Evolutionary conservation across 148 eudicot genomes (phyloP).

Genomic region (Cornus florida): DNA sequence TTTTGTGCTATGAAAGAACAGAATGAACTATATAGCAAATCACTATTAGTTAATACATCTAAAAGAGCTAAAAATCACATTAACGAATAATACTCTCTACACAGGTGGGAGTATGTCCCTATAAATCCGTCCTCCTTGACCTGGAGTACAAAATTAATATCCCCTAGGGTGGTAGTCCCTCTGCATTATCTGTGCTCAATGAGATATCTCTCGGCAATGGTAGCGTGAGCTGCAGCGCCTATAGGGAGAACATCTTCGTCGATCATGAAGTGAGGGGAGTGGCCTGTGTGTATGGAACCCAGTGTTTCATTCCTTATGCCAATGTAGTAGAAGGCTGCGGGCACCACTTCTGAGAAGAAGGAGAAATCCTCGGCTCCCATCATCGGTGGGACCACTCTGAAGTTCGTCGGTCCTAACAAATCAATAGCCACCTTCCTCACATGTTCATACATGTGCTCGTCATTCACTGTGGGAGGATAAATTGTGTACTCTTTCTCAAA

Average conservation of each 20-base stretch:
- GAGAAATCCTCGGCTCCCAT: constrained; percentile 96
- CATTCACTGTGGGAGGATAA: constrained; percentile 75
- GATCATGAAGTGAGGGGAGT: constrained; percentile 73
- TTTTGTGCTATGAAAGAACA: not conserved
- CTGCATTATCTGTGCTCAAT: constrained; percentile 28
- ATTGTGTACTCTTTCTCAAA: constrained; percentile 50
- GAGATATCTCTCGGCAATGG: constrained; percentile 75
- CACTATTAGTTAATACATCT: no score
- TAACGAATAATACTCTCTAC: not conserved
- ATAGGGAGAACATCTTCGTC: constrained; percentile 66
- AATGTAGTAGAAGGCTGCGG: constrained; percentile 64
- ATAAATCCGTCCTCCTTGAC: not conserved
- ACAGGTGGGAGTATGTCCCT: no score
- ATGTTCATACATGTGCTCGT: constrained; percentile 58
- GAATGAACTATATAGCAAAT: no score
- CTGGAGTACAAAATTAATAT: not conserved
- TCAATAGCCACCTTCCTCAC: constrained; percentile 50
- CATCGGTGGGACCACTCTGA: constrained; percentile 41
- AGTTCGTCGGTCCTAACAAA: constrained; percentile 44
- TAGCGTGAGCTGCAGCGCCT: constrained; percentile 84
- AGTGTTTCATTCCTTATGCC: constrained; percentile 67
- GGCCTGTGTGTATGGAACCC: constrained; percentile 57
- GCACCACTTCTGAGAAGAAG: constrained; percentile 59
- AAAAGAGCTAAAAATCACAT: not conserved
- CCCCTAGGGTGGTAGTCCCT: not conserved